Evolutionary conservation across 352 stramenopile species (phyloP), one percentile per base, ranked within the genome.

Genomic region (Globisporangium yorkense): DNA sequence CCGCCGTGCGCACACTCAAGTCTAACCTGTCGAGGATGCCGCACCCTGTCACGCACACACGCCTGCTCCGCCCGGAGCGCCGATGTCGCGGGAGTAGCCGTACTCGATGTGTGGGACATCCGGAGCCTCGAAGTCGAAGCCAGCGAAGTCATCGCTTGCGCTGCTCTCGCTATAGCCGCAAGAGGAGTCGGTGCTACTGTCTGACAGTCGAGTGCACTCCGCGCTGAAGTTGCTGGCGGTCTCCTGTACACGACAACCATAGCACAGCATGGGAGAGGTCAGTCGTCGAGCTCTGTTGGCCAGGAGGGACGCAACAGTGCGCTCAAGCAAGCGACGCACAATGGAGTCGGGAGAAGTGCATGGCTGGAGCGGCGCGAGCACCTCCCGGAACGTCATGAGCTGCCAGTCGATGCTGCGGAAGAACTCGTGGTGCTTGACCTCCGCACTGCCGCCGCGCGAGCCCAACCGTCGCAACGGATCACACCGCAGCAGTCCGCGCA

Each of bases 111-210:
- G 62, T 21, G 66, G 57, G 13, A 69, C 65, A 13, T 70, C 58
- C 2, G 75, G 72, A 8, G 77, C 70, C 56, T 82, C 72, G 56
- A 93, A 97, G 29, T 94, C 94, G 61, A 97, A 97, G 3, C 81
- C 86, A 41, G 74, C 75, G 51, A 97, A 97, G 2, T 92, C 78
- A 48, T 94, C 81, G 37, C 61, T 65, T 18, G 68, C 57, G n/a
- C 20, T 51, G 20, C 57, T 10, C n/a, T 35, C 57, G 16, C 63
- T 67, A 52, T 55, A 59, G 51, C 46, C 58, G 24, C 20, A 51
- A 12, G 58, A 62, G 5, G 62, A 47, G 27, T 67, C 75, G 48
- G 79, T 72, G 52, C 70, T 75, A 35, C 70, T 71, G 12, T 89
- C 57, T 7, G 88, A 77, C 9, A 83, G 59, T 13, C 65, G 61